Base-by-base conservation (phyloP, 2,329 filamentous ascomycete genomes). In the Exophiala viscosa region DNA sequence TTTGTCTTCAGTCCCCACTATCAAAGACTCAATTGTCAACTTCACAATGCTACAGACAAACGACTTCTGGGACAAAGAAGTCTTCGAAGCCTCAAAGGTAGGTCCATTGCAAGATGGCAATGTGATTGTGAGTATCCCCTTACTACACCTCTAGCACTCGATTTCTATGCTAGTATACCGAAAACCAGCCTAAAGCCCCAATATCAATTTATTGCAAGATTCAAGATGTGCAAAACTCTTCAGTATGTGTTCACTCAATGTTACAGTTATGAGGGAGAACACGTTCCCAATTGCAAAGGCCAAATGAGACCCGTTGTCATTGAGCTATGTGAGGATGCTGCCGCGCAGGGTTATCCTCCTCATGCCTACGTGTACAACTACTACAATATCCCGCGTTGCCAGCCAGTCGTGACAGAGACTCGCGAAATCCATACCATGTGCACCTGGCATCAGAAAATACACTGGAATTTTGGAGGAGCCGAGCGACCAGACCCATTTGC, bases 171-270 rank as follows among this genome's bases (percentile, higher is more conserved):
- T n/a, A 11, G n/a, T 42, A 23, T 42, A 23, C 23, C n/a, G 13
- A 23, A 42, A 23, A 18, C 18, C 9, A 28, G 20, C 40, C 20
- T 7, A 42, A 42, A 13, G 18, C 40, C 40, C 40, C 28, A 23
- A 18, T 8, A 42, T 31, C 9, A 28, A 28, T 10, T 13, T 9
- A 42, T 42, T 23, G 40, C 13, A 17, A 17, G 11, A 11, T n/a
- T 36, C 48, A 45, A 44, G 5, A 53, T 53, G 50, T 53, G 50
- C 50, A 53, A 53, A 35, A 33, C 45, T 35, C 32, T 53, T 18
- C 38, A 38, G 35, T 53, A 41, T 35, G n/a, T 34, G 17, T 53
- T 48, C 33, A 48, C 45, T 28, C 17, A 45, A 42, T 53, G 50
- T 39, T 31, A 17, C 20, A 23, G 23, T 28, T 28, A 23, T 10